These are phyloP conservation scores for Pythium rishiriense DNA, from an alignment of 352 stramenopile genomes.

Conservation along the genomic window DNA sequence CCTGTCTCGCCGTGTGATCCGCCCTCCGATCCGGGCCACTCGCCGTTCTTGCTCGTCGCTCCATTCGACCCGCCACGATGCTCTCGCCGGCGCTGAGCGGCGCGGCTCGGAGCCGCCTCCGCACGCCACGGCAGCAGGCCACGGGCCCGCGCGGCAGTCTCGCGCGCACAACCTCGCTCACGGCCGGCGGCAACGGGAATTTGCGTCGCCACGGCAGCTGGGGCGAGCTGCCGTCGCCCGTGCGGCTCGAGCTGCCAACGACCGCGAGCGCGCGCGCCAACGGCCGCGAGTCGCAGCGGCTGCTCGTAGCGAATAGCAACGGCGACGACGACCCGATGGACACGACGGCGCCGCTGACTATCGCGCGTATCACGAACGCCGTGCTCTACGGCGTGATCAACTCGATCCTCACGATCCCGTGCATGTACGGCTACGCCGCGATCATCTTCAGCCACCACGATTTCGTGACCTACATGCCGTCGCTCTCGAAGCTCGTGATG, in stretches of 20 bases:
- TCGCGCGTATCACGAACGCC: slow-evolving; percentile 59
- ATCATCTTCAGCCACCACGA: slow-evolving; percentile 95
- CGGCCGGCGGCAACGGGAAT: slow-evolving; percentile 6
- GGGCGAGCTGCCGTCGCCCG: slow-evolving; percentile 19
- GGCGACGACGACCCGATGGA: slow-evolving; percentile 17
- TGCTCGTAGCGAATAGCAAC: slow-evolving; percentile 14
- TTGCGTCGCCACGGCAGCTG: slow-evolving; percentile 16
- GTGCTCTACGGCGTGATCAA: slow-evolving; percentile 92
- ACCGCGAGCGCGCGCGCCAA: neutral
- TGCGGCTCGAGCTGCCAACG: slow-evolving; percentile 11
- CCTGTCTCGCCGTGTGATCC: neutral
- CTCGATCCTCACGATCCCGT: slow-evolving; percentile 93
- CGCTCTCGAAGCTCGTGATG: slow-evolving; percentile 95
- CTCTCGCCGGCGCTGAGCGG: slow-evolving; percentile 67
- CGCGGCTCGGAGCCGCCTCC: slow-evolving; percentile 45
- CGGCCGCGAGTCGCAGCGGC: slow-evolving; percentile 11
- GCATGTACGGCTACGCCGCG: slow-evolving; percentile 94
- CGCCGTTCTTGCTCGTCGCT: neutral
- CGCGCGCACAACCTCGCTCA: slow-evolving; percentile 17
- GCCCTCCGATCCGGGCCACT: neutral
- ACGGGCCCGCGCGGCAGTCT: slow-evolving; percentile 6
- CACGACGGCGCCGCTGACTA: slow-evolving; percentile 16
- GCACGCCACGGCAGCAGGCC: slow-evolving; percentile 28
- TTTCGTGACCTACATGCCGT: slow-evolving; percentile 86
- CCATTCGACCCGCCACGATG: slow-evolving; percentile 33